phyloP scores from a whole-genome alignment of 768 basidiomycete genomes.

The Leccinum aurantiacum region DNA sequence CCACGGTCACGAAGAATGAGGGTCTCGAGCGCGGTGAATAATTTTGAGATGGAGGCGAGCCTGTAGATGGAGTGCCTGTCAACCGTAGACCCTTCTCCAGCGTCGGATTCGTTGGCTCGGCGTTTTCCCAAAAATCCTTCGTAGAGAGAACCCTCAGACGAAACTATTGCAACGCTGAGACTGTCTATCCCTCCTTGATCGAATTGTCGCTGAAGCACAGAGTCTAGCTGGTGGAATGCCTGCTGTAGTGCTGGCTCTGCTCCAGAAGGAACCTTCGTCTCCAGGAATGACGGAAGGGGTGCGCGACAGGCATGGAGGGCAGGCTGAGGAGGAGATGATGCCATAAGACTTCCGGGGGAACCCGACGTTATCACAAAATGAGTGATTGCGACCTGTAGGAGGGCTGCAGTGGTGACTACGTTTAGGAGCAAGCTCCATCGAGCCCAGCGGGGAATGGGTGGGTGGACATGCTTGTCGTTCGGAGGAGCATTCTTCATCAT shows the following conservation, averaged over 20 bases:
- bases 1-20: slow-evolving; percentile 50
- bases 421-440: slow-evolving; percentile 21
- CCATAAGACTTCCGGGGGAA: background rate
- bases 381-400: slow-evolving; percentile 8
- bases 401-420: slow-evolving; percentile 6
- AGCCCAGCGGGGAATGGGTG: slow-evolving; percentile 11
- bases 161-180: slow-evolving; percentile 50
- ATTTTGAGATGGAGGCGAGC: slow-evolving; percentile 51
- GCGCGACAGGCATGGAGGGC: slow-evolving; percentile 12
- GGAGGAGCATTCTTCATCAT: background rate
- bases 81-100: slow-evolving; percentile 23
- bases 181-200: slow-evolving; percentile 45
- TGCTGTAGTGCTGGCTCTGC: slow-evolving; percentile 10
- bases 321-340: background rate
- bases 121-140: slow-evolving; percentile 44
- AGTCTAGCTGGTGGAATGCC: slow-evolving; percentile 8
- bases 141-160: slow-evolving; percentile 43
- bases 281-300: slow-evolving; percentile 20
- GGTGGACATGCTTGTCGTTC: background rate
- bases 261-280: slow-evolving; percentile 14
- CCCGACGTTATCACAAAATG: background rate
- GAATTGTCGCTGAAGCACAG: slow-evolving; percentile 18
- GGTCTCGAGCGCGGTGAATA: slow-evolving; percentile 50
- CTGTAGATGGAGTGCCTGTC: slow-evolving; percentile 50
- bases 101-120: slow-evolving; percentile 44